Conservation (phyloP, 345 rosid genomes). For the Gossypium rotundifolium region DNA sequence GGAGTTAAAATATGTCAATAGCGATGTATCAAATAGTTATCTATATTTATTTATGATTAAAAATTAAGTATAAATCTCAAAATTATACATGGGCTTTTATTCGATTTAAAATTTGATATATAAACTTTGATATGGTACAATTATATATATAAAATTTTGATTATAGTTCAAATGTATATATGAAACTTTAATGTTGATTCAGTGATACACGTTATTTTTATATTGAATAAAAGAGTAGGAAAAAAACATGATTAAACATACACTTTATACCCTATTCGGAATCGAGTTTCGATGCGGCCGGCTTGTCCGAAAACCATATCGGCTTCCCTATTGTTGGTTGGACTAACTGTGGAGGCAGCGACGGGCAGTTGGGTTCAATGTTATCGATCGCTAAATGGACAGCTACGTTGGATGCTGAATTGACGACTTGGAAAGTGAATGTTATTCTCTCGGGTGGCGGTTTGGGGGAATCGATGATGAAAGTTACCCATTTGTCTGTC, state of each 20-base stretch:
- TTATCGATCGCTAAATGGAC: conserved; percentile 56
- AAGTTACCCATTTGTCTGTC: conserved; percentile 71
- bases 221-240: too few relatives aligned
- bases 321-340: conserved; percentile 59
- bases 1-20: too few relatives aligned
- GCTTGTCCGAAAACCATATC: conserved; percentile 81
- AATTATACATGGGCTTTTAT: too few relatives aligned
- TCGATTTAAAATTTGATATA: too few relatives aligned
- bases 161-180: too few relatives aligned
- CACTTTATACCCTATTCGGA: conserved; percentile 28
- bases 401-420: conserved; percentile 75
- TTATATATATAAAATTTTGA: too few relatives aligned
- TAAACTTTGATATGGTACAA: too few relatives aligned
- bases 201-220: too few relatives aligned
- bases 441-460: conserved; percentile 94
- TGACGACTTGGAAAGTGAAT: conserved; percentile 83
- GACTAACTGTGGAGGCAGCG: conserved; percentile 59
- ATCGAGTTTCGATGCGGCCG: conserved; percentile 59
- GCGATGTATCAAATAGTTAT: too few relatives aligned
- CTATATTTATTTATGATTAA: too few relatives aligned
- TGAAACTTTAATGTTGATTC: too few relatives aligned
- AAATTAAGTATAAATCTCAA: too few relatives aligned
- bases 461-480: conserved; percentile 61
- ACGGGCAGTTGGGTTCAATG: conserved; percentile 27
- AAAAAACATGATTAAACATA: neutral